phyloP scores from a whole-genome alignment of 345 rosid genomes.

The Hibiscus trionum region DNA sequence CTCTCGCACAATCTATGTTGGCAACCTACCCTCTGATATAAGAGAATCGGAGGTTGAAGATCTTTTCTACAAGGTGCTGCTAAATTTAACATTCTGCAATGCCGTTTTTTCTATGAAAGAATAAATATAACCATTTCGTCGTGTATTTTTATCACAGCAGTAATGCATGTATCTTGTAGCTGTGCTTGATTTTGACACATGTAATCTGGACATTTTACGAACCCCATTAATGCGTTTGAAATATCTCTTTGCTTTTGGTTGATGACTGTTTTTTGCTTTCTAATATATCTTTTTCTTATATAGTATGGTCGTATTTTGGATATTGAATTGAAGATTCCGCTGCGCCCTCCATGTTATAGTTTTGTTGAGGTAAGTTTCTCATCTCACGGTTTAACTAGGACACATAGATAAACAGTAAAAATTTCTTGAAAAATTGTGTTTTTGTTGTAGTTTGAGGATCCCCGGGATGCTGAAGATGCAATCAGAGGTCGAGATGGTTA shows the following conservation, averaged over 20 bases:
- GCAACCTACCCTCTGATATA: slow-evolving; percentile 87
- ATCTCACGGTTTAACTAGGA: not conserved
- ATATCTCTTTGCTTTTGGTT: not conserved
- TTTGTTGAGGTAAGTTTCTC: slow-evolving; percentile 76
- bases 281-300: slow-evolving; percentile 8
- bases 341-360: slow-evolving; percentile 88
- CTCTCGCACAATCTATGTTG: slow-evolving; percentile 92
- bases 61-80: slow-evolving; percentile 79
- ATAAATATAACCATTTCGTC: not conserved
- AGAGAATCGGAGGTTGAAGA: slow-evolving; percentile 86
- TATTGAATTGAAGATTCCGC: slow-evolving; percentile 91
- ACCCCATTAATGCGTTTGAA: not conserved
- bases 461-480: slow-evolving; percentile 78
- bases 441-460: slow-evolving; percentile 43
- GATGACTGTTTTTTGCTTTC: not conserved
- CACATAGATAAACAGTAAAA: slow-evolving; percentile 72
- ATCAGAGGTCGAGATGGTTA: slow-evolving; percentile 80
- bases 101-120: not conserved
- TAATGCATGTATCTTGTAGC: not conserved
- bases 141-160: not conserved
- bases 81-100: not conserved
- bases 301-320: slow-evolving; percentile 89
- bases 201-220: not conserved
- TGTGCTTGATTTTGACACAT: not conserved
- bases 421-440: slow-evolving; percentile 32